Conservation (phyloP, 1,139 yeast genomes). For the Trichomonascaceae sp. region DNA sequence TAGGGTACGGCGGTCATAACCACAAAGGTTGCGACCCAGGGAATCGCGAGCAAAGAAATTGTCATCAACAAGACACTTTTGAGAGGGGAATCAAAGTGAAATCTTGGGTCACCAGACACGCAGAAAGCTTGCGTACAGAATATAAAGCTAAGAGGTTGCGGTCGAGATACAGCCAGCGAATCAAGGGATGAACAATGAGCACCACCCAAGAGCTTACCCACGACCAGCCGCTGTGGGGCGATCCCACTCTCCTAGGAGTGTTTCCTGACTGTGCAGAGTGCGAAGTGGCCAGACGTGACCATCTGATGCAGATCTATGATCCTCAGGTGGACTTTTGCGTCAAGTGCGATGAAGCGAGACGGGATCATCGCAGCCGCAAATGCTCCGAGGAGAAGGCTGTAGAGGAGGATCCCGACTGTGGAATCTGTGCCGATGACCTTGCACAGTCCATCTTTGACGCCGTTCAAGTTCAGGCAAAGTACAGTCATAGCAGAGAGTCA, state of each 20-base stretch:
- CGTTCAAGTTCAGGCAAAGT: not conserved
- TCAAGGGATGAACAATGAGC: no score
- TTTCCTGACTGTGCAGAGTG: slow-evolving; percentile 5
- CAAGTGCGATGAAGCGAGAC: slow-evolving; percentile 10
- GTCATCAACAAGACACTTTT: no score
- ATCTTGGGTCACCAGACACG: no score
- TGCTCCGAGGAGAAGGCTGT: not conserved
- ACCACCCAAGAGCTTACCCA: no score
- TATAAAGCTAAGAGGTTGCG: no score
- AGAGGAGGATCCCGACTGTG: not conserved
- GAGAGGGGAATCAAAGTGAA: no score
- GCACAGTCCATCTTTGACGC: no score
- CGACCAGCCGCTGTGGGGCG: not conserved
- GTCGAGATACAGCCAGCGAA: no score
- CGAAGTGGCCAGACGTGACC: slow-evolving; percentile 6
- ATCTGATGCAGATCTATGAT: slow-evolving; percentile 6
- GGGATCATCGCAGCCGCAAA: slow-evolving; percentile 6
- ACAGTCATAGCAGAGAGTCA: not conserved
- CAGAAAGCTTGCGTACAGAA: no score
- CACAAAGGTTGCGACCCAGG: no score
- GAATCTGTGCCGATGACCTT: not conserved
- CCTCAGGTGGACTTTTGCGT: slow-evolving; percentile 8
- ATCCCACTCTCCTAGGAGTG: not conserved
- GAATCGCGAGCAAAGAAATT: no score
- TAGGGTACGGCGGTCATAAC: no score